These are phyloP conservation scores for Trifolium subterraneum DNA, from an alignment of 306 rosid genomes.

Conservation along the genomic window DNA sequence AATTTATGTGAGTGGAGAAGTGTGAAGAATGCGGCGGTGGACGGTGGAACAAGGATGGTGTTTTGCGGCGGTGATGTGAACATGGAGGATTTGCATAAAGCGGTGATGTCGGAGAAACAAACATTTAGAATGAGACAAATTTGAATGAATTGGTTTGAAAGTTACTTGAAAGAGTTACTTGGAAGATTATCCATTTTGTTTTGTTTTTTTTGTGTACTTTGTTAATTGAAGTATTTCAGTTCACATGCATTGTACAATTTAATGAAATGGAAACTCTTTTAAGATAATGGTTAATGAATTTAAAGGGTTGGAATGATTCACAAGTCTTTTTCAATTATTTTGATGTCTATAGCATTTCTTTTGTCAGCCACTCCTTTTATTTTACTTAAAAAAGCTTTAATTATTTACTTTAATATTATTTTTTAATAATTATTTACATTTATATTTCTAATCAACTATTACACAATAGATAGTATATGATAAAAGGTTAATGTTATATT, in stretches of 20 bases:
- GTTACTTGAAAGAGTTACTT: background rate
- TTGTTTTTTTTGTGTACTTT: background rate
- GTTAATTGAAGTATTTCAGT: background rate
- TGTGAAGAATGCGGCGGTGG: conserved; percentile 44
- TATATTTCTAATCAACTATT: too few relatives aligned
- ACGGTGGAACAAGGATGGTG: conserved; percentile 46
- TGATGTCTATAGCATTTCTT: too few relatives aligned
- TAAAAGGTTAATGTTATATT: too few relatives aligned
- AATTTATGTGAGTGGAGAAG: conserved; percentile 55
- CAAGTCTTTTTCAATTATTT: too few relatives aligned
- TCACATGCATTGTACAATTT: background rate
- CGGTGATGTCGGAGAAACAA: conserved; percentile 15
- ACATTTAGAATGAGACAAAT: conserved; percentile 32
- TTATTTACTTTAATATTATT: too few relatives aligned
- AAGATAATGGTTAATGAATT: background rate
- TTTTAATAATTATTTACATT: too few relatives aligned
- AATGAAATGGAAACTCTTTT: background rate
- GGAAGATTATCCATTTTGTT: background rate
- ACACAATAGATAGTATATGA: too few relatives aligned
- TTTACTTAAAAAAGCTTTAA: too few relatives aligned
- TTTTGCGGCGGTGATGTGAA: conserved; percentile 55
- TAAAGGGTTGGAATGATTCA: too few relatives aligned
- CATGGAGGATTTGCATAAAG: conserved; percentile 52
- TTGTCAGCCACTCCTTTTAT: too few relatives aligned
- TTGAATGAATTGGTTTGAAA: background rate